Conservation (phyloP, 2,329 filamentous ascomycete genomes). For the Trichoderma arundinaceum region DNA sequence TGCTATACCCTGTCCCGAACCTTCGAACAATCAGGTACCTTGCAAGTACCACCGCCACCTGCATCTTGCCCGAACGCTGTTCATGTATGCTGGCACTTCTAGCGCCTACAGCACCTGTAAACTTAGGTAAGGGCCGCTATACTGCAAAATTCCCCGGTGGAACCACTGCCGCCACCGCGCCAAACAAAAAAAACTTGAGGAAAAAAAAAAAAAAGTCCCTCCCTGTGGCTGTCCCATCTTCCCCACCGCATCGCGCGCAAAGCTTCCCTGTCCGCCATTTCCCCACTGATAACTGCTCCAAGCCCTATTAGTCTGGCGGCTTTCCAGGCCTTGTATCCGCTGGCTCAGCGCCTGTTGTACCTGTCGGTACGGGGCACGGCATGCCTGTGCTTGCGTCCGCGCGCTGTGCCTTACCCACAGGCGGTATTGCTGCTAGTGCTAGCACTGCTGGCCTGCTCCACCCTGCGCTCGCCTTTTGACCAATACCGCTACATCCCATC, state of each 20-base stretch:
- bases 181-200: not conserved
- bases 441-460: constrained; percentile 12
- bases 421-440: constrained; percentile 2
- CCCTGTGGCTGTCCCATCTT: not conserved
- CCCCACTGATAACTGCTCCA: constrained; percentile 26
- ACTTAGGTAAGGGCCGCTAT: not conserved
- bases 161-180: not conserved
- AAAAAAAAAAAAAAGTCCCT: constrained; percentile 15
- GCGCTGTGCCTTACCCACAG: not conserved
- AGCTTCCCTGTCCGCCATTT: constrained; percentile 23
- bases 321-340: not conserved
- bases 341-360: not conserved
- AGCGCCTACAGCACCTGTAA: too few species aligned
- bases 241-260: constrained; percentile 26
- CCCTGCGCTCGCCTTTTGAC: not conserved
- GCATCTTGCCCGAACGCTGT: too few species aligned
- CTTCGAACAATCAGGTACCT: too few species aligned
- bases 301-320: constrained; percentile 13
- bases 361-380: not conserved
- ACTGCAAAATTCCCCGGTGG: too few species aligned
- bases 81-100: too few species aligned
- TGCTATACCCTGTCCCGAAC: too few species aligned
- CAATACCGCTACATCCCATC: constrained; percentile 23
- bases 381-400: constrained; percentile 9
- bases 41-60: too few species aligned